A percentile compares a stretch with the other conserved stretches of the same genome.
Evolutionary conservation across 768 basidiomycete species (phyloP).

Genomic region (Boletellus ananas): DNA sequence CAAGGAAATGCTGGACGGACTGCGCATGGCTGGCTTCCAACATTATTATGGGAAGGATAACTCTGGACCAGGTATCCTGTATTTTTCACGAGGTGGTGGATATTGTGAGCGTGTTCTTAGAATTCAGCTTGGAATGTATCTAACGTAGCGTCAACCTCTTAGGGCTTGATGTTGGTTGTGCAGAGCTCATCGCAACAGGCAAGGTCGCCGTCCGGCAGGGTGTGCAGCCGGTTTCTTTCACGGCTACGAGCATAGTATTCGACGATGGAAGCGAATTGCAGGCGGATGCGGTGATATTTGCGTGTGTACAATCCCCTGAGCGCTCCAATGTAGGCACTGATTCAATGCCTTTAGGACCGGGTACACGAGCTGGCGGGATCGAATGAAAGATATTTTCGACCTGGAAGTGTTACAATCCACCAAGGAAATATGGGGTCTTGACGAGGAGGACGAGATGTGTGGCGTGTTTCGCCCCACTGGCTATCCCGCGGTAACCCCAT

Average conservation of each 20-base stretch:
- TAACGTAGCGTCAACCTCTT: background rate
- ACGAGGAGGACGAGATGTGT: slow-evolving; percentile 3
- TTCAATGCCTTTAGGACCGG: background rate
- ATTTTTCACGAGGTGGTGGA: slow-evolving; percentile 4
- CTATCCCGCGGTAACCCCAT: background rate
- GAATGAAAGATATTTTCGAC: slow-evolving; percentile 1
- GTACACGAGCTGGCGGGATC: slow-evolving; percentile 5
- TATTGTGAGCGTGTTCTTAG: background rate
- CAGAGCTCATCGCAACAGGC: slow-evolving; percentile 1
- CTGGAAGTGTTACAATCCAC: background rate
- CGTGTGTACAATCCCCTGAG: background rate
- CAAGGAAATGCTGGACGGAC: slow-evolving; percentile 2
- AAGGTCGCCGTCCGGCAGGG: background rate
- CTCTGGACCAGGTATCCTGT: background rate
- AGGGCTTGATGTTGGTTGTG: slow-evolving; percentile 8
- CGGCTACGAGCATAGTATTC: background rate
- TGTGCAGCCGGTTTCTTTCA: slow-evolving; percentile 4
- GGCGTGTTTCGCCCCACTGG: slow-evolving; percentile 5
- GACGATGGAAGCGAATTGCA: background rate
- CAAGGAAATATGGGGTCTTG: slow-evolving; percentile 4
- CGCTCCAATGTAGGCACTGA: background rate
- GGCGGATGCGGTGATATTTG: slow-evolving; percentile 4
- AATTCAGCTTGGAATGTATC: background rate
- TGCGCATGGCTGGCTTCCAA: slow-evolving; percentile 4
- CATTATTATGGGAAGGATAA: background rate